Conservation (phyloP, 179 eudicot genomes). For the Gypsophila paniculata region DNA sequence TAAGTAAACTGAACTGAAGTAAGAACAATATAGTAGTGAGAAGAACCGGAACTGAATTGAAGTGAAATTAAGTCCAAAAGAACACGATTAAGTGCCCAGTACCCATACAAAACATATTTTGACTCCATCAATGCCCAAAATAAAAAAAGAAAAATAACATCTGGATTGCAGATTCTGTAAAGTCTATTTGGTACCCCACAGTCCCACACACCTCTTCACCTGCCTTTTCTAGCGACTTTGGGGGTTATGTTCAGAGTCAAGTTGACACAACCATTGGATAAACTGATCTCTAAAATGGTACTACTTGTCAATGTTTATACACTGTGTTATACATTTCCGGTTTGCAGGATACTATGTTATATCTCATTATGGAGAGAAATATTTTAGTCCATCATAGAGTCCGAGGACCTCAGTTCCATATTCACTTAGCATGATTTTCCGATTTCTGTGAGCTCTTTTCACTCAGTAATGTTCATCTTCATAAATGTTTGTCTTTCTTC, state of each 20-base stretch:
- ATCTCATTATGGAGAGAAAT: not conserved
- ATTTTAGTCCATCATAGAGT: not conserved
- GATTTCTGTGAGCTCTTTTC: constrained; percentile 5
- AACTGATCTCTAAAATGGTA: not conserved
- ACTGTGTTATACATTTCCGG: not conserved
- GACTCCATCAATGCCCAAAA: no score
- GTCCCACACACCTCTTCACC: no score
- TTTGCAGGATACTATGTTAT: constrained; percentile 6
- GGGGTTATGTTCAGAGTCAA: no score
- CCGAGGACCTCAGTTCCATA: not conserved
- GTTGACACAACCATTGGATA: not conserved
- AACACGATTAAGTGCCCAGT: no score
- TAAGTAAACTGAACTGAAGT: no score
- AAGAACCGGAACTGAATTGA: no score
- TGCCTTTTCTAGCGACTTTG: no score
- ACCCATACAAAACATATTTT: not conserved
- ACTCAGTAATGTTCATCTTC: constrained; percentile 17
- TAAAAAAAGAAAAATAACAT: no score
- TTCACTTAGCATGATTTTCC: not conserved
- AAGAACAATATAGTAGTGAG: no score
- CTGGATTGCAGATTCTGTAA: no score
- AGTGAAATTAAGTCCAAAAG: no score
- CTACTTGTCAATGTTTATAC: not conserved
- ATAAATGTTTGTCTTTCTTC: constrained; percentile 13
- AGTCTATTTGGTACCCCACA: no score